Base-by-base conservation (phyloP, 2,329 filamentous ascomycete species). In the Arthroderma sp. region DNA sequence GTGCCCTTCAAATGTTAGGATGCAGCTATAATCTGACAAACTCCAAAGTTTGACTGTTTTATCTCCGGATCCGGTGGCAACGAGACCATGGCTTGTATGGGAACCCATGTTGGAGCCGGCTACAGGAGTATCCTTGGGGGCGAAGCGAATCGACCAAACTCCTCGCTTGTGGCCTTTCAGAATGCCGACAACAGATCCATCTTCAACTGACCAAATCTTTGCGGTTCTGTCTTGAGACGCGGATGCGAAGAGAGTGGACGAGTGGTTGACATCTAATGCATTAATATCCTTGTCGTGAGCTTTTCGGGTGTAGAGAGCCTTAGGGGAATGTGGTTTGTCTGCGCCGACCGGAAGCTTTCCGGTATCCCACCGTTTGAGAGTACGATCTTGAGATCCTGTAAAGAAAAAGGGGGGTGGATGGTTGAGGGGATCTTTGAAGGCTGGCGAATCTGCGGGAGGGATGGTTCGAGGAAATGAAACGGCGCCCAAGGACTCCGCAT, bases 281-380 rank as follows among this genome's bases (percentile, higher is more conserved):
- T 98, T 98, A 65, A 98, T 98, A 54, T 98, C 91, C 61, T 98
- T 98, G 59, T 98, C 91, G 64, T 98, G 91, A 1, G 91, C 91
- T 64, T 95, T 94, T 46, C 91, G 78, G 1, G 91, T 96, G 62
- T 85, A 98, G 4, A 80, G 66, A 36, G 86, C 86, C 54, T 68
- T 68, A 3, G 60, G 59, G 6, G 56, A 51, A 43, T 61, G 60
- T 6, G 54, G 51, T 42, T 62, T 60, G 36, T 51, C 49, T 15
- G 50, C 58, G 6, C 55, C 55, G 7, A 55, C 51, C 38, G 56
- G 56, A 48, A 74, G 61, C 34, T 75, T 75, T 1, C 79, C 76
- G 22, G 89, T 79, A 49, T 94, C 85, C 86, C 91, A 95, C 53
- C 83, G 81, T 68, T 98, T 98, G 54, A 98, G 75, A 0, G 91